A percentile compares a stretch with the other conserved stretches of the same genome.
Conservation (phyloP, 352 stramenopile genomes). For the Phytophthora sojae region DNA sequence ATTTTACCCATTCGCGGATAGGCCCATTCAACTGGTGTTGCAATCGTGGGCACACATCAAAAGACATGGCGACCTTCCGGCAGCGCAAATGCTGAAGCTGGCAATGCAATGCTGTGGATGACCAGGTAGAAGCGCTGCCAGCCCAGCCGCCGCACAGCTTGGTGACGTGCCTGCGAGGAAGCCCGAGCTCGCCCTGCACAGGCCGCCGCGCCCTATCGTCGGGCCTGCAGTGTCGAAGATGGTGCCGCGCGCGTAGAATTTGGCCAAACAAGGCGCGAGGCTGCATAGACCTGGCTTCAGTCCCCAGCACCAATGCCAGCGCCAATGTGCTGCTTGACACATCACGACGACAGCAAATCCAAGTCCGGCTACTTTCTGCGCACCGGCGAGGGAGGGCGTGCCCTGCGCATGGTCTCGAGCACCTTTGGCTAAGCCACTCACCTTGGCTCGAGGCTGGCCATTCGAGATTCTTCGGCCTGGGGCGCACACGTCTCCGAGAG, state of each 20-base stretch:
- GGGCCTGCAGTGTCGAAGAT: constrained; percentile 24
- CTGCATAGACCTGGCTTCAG: constrained; percentile 6
- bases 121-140: not conserved
- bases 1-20: not conserved
- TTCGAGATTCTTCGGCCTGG: constrained; percentile 39
- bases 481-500: constrained; percentile 13
- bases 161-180: not conserved
- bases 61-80: not conserved
- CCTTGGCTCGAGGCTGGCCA: constrained; percentile 14
- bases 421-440: constrained; percentile 4
- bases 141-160: not conserved
- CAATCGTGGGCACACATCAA: not conserved
- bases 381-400: constrained; percentile 11
- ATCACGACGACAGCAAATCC: constrained; percentile 30
- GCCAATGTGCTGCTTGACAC: not conserved
- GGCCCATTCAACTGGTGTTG: not conserved
- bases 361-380: constrained; percentile 27
- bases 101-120: not conserved
- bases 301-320: not conserved
- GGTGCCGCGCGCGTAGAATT: constrained; percentile 27
- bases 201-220: constrained; percentile 16
- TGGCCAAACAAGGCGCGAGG: constrained; percentile 15
- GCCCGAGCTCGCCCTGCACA: not conserved
- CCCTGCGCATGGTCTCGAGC: constrained; percentile 13
- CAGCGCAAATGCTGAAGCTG: not conserved